Conservation (phyloP, 108 stramenopile genomes). For the Poteriospumella lacustris region DNA sequence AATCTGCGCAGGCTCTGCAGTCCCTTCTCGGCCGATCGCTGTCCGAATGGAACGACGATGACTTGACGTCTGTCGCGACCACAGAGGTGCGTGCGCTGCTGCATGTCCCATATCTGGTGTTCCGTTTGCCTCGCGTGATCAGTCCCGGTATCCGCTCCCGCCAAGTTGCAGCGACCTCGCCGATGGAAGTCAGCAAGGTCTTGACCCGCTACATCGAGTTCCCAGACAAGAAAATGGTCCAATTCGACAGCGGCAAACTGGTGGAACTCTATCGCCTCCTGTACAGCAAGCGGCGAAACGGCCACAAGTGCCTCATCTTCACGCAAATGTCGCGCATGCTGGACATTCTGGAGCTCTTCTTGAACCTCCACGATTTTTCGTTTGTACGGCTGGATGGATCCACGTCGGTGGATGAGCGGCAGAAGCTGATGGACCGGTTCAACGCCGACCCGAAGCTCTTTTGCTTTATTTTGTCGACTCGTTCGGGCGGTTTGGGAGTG, state of each 20-base stretch:
- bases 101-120: too few species aligned
- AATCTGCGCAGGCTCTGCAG: too few species aligned
- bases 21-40: too few species aligned
- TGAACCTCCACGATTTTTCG: slow-evolving; percentile 53
- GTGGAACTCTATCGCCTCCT: slow-evolving; percentile 80
- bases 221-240: slow-evolving; percentile 85
- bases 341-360: slow-evolving; percentile 63
- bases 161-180: too few species aligned
- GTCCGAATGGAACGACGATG: too few species aligned
- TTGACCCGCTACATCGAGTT: slow-evolving; percentile 64
- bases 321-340: slow-evolving; percentile 64
- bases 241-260: slow-evolving; percentile 94
- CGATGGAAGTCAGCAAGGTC: too few species aligned
- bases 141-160: too few species aligned
- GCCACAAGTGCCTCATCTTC: slow-evolving; percentile 50
- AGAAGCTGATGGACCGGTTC: slow-evolving; percentile 48
- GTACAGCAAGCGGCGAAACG: slow-evolving; percentile 57
- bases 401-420: slow-evolving; percentile 40
- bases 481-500: slow-evolving; percentile 58
- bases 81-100: too few species aligned
- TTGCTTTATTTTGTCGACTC: slow-evolving; percentile 57
- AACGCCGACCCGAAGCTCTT: slow-evolving; percentile 52
- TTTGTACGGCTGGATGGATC: slow-evolving; percentile 62
- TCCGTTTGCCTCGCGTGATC: too few species aligned
- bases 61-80: too few species aligned